phyloP scores from a whole-genome alignment of 2,329 filamentous ascomycete genomes.

The Penicillium rolfsii region DNA sequence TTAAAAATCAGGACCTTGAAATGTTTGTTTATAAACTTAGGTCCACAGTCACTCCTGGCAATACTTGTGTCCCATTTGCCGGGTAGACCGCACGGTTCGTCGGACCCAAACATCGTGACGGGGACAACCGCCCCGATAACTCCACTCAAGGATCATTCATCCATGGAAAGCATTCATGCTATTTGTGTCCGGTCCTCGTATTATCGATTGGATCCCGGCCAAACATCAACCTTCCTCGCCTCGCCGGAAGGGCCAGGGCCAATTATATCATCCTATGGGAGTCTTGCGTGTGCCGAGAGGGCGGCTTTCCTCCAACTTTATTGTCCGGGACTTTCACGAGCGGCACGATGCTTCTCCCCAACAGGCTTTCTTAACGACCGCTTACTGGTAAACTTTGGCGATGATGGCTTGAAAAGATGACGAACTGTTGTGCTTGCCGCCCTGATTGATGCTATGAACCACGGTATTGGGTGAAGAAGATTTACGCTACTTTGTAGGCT shows the following conservation, averaged over 20 bases:
- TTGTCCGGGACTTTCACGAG: not conserved
- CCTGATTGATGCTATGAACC: not conserved
- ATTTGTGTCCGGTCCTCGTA: conserved; percentile 10
- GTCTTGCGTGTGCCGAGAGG: not conserved
- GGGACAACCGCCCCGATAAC: conserved; percentile 7
- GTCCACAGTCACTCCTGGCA: not conserved
- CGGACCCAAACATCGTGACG: conserved; percentile 4
- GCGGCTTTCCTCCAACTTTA: conserved; percentile 2
- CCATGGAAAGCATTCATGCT: conserved; percentile 8
- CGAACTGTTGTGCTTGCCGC: not conserved
- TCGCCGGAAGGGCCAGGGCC: not conserved
- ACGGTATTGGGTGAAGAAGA: not conserved
- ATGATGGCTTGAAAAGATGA: not conserved
- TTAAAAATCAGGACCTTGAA: not conserved
- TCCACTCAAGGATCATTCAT: conserved; percentile 3
- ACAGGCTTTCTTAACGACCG: conserved; percentile 2
- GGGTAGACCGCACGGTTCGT: conserved; percentile 5
- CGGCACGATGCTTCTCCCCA: not conserved
- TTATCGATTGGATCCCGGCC: not conserved
- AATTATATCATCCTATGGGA: not conserved
- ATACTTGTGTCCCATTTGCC: not conserved
- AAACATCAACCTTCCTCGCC: not conserved
- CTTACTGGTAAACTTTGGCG: not conserved
- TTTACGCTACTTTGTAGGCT: not conserved
- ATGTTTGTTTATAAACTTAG: not conserved